phyloP scores from a whole-genome alignment of 129 eudicot species.

The Flaveria brownii region DNA sequence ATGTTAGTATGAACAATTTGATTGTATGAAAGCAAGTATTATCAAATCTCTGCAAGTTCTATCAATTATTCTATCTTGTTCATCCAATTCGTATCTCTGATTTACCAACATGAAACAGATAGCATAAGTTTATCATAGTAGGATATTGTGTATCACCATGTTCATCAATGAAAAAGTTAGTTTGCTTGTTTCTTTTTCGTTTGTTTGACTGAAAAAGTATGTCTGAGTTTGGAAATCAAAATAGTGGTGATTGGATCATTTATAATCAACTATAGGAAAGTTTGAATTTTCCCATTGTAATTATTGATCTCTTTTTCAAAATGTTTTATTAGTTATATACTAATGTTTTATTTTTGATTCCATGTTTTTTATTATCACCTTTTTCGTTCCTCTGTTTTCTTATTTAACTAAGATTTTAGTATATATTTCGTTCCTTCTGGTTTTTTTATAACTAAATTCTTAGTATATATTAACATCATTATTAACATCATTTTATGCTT shows the following conservation, averaged over 20 bases:
- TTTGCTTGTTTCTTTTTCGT: conserved; percentile 10
- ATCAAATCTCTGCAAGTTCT: too few species aligned
- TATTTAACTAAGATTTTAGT: background rate
- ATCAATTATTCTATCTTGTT: too few species aligned
- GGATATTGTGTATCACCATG: background rate
- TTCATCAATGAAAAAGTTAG: background rate
- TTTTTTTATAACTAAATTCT: background rate
- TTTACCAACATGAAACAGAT: background rate
- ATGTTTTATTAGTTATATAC: background rate
- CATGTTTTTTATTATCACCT: background rate
- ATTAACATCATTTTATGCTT: background rate
- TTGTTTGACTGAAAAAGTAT: background rate
- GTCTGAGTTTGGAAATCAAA: background rate
- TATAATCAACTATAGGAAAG: background rate
- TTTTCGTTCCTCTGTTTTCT: background rate
- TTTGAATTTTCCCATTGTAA: background rate
- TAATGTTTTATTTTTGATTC: background rate
- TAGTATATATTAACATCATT: background rate
- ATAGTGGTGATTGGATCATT: background rate
- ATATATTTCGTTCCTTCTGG: background rate
- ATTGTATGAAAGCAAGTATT: too few species aligned
- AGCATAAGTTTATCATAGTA: background rate
- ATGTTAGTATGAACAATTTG: too few species aligned
- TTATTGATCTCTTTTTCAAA: background rate
- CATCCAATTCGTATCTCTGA: too few species aligned